Conservation (phyloP, 805 yeast genomes). For the Starmerella bacillaris region DNA sequence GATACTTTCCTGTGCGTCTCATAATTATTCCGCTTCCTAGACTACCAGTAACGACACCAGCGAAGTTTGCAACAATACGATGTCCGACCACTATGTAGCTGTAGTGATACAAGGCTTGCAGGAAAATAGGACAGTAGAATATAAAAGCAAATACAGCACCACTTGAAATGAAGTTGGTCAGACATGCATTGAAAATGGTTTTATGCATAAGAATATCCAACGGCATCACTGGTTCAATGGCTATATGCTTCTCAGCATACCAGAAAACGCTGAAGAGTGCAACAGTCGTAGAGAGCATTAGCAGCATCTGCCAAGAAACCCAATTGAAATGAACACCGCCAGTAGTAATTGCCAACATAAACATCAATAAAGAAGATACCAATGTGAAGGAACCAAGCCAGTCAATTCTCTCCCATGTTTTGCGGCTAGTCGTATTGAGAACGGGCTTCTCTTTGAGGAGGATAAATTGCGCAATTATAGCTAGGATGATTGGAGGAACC, state of each 20-base stretch:
- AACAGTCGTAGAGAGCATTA: slow-evolving; percentile 23
- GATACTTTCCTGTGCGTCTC: slow-evolving; percentile 50
- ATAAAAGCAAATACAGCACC: slow-evolving; percentile 48
- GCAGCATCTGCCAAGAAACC: slow-evolving; percentile 27
- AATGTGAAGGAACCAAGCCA: slow-evolving; percentile 45
- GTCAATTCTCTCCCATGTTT: slow-evolving; percentile 43
- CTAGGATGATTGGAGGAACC: slow-evolving; percentile 26
- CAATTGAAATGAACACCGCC: slow-evolving; percentile 42
- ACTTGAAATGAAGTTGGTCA: slow-evolving; percentile 52
- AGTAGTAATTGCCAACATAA: slow-evolving; percentile 47
- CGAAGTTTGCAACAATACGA: slow-evolving; percentile 37
- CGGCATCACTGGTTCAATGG: slow-evolving; percentile 53
- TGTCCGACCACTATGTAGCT: slow-evolving; percentile 59
- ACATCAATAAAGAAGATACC: slow-evolving; percentile 38
- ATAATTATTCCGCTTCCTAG: slow-evolving; percentile 48
- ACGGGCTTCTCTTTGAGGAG: slow-evolving; percentile 11
- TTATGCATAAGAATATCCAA: slow-evolving; percentile 37
- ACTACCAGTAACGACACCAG: slow-evolving; percentile 53
- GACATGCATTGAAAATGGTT: slow-evolving; percentile 46
- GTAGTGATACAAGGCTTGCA: slow-evolving; percentile 43
- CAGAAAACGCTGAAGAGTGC: slow-evolving; percentile 28
- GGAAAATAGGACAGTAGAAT: slow-evolving; percentile 57
- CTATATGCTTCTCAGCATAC: slow-evolving; percentile 33
- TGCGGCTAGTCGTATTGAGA: slow-evolving; percentile 22
- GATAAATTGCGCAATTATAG: slow-evolving; percentile 8